Percentiles rank a stretch among this genome's conserved stretches.
phyloP scores from a whole-genome alignment of 2,329 filamentous ascomycete genomes.

The Camptophora hylomeconis region DNA sequence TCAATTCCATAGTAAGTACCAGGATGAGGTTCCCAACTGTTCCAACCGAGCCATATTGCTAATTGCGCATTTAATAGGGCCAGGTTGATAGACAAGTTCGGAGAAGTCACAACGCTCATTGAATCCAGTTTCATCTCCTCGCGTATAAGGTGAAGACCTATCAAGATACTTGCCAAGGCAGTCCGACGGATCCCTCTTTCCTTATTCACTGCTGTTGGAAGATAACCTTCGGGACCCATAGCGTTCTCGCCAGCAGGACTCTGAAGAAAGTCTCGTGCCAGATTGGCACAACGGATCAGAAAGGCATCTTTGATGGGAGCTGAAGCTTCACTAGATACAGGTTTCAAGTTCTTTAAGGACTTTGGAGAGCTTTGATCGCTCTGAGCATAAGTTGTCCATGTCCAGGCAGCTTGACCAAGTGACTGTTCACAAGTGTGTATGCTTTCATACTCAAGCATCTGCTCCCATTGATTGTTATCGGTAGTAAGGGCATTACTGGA shows the following conservation, averaged over 20 bases:
- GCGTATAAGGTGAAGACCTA: constrained; percentile 68
- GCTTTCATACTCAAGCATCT: no score
- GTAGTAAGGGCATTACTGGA: constrained; percentile 34
- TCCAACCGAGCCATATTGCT: constrained; percentile 67
- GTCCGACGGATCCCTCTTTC: constrained; percentile 46
- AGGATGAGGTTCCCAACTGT: constrained; percentile 41
- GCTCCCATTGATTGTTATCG: no score
- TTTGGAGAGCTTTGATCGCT: background rate
- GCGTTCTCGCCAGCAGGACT: constrained; percentile 45
- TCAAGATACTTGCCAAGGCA: constrained; percentile 55
- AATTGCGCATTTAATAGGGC: constrained; percentile 70
- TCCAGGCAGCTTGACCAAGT: no score
- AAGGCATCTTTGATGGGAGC: no score
- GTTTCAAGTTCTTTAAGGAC: background rate
- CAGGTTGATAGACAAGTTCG: constrained; percentile 38
- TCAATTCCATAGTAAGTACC: constrained; percentile 49
- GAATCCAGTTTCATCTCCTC: constrained; percentile 80
- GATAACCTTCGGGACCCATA: constrained; percentile 44
- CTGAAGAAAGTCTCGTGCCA: constrained; percentile 53
- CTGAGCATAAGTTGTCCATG: no score
- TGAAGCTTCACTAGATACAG: no score
- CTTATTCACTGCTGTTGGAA: constrained; percentile 48
- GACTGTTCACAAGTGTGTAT: no score
- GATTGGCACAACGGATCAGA: constrained; percentile 35
- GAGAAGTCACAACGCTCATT: constrained; percentile 33